Conservation (phyloP, 176 grass and related monocot genomes). For the Avena eriantha region DNA sequence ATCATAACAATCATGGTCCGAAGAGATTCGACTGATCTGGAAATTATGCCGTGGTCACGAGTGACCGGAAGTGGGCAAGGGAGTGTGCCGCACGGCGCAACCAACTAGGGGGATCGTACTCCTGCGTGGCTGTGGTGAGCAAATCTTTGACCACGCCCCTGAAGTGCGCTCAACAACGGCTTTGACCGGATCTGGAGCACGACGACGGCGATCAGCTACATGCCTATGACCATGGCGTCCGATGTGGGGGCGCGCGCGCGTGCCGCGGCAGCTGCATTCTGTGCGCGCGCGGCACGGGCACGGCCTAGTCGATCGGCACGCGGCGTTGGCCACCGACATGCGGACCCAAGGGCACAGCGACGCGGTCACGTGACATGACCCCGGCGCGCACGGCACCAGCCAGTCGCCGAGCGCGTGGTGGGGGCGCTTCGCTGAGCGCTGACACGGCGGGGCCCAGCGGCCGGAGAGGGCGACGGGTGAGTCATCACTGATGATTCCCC, state of each 20-base stretch:
- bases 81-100: slow-evolving; percentile 20
- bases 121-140: neutral
- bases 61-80: neutral
- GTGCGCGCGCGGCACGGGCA: neutral
- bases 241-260: neutral
- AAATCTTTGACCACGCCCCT: slow-evolving; percentile 6
- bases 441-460: neutral
- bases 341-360: neutral
- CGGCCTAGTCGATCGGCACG: neutral
- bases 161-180: neutral
- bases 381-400: slow-evolving; percentile 11
- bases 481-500: neutral
- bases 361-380: slow-evolving; percentile 23
- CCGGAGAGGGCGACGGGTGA: neutral
- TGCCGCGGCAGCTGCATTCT: neutral
- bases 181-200: neutral
- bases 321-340: neutral
- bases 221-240: too few species aligned
- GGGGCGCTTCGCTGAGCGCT: neutral
- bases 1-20: neutral
- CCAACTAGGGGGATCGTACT: neutral
- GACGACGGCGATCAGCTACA: neutral
- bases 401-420: neutral
- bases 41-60: neutral
- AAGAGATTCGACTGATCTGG: neutral